Evolutionary conservation across 1,284 basidiomycete genomes (phyloP).

Genomic region (Trichosporon inkin): DNA sequence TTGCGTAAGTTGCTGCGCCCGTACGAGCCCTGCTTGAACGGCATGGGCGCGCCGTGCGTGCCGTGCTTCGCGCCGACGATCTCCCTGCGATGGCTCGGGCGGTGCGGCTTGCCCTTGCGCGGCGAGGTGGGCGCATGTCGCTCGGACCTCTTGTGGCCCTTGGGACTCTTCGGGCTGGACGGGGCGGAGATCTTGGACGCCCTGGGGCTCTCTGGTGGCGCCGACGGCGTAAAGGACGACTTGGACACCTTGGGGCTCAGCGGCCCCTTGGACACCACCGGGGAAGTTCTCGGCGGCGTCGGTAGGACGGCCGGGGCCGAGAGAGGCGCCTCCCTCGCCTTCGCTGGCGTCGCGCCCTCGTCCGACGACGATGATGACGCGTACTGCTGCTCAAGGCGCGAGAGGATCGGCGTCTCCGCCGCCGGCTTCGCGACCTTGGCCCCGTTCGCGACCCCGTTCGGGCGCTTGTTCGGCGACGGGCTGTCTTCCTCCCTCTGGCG

Average conservation of each 20-base stretch:
- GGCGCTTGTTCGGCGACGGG: constrained; percentile 52
- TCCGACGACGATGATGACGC: constrained; percentile 1
- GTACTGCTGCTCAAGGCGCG: constrained; percentile 8
- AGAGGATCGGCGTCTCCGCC: background rate
- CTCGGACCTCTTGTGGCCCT: background rate
- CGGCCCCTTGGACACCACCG: background rate
- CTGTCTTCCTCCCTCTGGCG: constrained; percentile 51
- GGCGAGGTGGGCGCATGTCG: background rate
- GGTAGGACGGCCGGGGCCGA: background rate
- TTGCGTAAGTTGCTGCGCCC: background rate
- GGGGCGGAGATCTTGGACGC: background rate
- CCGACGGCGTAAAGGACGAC: background rate
- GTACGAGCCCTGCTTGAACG: background rate
- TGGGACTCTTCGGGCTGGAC: background rate
- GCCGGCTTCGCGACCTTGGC: constrained; percentile 5
- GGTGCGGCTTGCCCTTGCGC: background rate
- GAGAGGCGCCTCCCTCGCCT: background rate
- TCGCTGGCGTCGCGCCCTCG: constrained; percentile 10
- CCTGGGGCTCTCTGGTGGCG: background rate
- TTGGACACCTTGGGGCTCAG: background rate
- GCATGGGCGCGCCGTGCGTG: background rate
- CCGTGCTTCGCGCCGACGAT: background rate
- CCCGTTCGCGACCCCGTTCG: constrained; percentile 1
- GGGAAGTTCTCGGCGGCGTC: background rate
- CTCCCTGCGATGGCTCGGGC: background rate